Evolutionary conservation across 1,139 yeast genomes (phyloP).

Genomic region (Protomyces arabidopsidicola): DNA sequence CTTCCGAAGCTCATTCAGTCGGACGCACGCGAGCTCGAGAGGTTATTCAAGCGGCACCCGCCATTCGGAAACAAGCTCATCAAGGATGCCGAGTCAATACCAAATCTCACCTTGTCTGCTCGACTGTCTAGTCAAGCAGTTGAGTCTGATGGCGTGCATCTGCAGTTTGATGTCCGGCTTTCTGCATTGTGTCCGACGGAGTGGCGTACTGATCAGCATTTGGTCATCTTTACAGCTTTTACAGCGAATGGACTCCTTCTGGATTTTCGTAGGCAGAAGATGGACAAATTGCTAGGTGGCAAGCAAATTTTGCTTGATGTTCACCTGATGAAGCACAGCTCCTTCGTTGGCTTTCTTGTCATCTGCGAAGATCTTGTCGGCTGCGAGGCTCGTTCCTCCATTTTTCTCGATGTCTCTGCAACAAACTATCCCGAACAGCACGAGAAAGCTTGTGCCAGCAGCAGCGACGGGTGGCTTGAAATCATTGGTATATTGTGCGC

Average conservation of each 20-base stretch:
- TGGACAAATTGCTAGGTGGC: neutral
- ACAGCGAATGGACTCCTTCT: slow-evolving; percentile 12
- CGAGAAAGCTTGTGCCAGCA: neutral
- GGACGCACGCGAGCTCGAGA: slow-evolving; percentile 42
- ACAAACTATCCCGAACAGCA: neutral
- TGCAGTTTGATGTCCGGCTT: neutral
- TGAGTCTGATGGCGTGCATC: neutral
- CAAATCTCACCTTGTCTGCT: slow-evolving; percentile 35
- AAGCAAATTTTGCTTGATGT: neutral
- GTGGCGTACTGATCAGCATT: slow-evolving; percentile 1
- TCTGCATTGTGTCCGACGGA: neutral
- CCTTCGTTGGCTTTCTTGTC: neutral
- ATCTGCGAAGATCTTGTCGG: neutral
- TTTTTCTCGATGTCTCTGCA: neutral
- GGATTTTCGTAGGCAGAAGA: slow-evolving; percentile 21
- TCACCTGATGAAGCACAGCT: neutral
- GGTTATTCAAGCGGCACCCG: slow-evolving; percentile 42
- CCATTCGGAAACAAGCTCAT: slow-evolving; percentile 43
- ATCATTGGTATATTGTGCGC: neutral
- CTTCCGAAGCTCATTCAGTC: slow-evolving; percentile 39
- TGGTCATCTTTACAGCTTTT: slow-evolving; percentile 5
- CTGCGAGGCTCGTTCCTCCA: neutral
- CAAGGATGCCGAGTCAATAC: slow-evolving; percentile 38
- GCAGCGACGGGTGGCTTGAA: neutral
- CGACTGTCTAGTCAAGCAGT: slow-evolving; percentile 4